Base-by-base conservation (phyloP, 2,329 filamentous ascomycete genomes). In the Colletotrichum brevisporum region DNA sequence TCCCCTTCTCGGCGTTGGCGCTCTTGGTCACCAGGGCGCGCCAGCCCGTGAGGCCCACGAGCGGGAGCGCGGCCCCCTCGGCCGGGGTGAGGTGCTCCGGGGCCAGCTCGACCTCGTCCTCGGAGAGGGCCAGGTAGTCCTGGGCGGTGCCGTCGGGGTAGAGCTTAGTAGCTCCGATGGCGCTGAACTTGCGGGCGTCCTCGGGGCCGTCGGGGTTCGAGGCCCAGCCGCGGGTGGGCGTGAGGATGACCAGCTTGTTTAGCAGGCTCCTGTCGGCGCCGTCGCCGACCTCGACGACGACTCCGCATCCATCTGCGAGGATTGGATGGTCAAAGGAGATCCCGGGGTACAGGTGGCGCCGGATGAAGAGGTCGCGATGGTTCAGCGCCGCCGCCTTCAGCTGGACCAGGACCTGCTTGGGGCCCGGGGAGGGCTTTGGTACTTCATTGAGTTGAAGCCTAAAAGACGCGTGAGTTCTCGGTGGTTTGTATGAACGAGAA, bases 281-380 rank as follows among this genome's bases (percentile, higher is more conserved):
- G 1, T 87, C 78, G 13, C 94, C 93, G 3, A 89, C 82, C 5
- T 85, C 83, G 36, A 91, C 86, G 4, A 98, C 93, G 66, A 88
- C 83, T 63, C 95, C 95, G 74, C 88, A 91, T 72, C 94, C 95
- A 78, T 98, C 95, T 69, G 94, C 90, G 27, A 97, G 87, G 50
- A 98, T 83, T 1, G 95, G 94, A 6, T 90, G 85, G 69, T 88
- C 86, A 79, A 97, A 97, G 13, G 92, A 91, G 61, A 94, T 92
- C 74, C 89, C 92, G 0, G 95, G 95, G 84, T 98, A 98, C 48
- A 97, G 89, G 77, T 95, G 92, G 80, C 96, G 94, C 63, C 95
- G 93, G 81, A 97, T 92, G 83, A 98, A 98, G 74, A 97, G 89
- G 80, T 98, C 96, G 75, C 95, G 92, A 83, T 98, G 96, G 84